phyloP scores from a whole-genome alignment of 2,329 filamentous ascomycete species.

The Xylariaceae sp. region DNA sequence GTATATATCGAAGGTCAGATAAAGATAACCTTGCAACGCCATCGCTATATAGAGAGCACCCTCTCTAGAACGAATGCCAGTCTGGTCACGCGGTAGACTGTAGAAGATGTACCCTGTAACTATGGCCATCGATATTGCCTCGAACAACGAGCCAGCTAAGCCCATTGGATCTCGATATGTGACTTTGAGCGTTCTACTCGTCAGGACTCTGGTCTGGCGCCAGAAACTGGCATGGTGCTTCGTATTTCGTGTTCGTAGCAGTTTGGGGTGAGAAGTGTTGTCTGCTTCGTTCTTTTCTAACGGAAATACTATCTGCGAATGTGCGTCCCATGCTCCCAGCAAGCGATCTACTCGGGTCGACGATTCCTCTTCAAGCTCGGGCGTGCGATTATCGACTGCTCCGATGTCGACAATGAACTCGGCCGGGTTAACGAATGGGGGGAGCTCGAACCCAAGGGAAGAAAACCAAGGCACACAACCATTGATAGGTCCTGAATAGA shows the following conservation, averaged over 20 bases:
- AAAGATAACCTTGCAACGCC: slow-evolving; percentile 71
- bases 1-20: slow-evolving; percentile 72
- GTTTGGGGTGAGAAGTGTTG: slow-evolving; percentile 12
- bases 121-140: slow-evolving; percentile 67
- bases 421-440: slow-evolving; percentile 72
- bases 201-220: slow-evolving; percentile 63
- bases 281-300: slow-evolving; percentile 21
- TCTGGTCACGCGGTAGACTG: slow-evolving; percentile 58
- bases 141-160: slow-evolving; percentile 64
- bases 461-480: slow-evolving; percentile 64
- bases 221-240: slow-evolving; percentile 51
- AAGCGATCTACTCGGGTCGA: slow-evolving; percentile 57
- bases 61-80: slow-evolving; percentile 70
- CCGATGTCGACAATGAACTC: slow-evolving; percentile 73
- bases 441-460: slow-evolving; percentile 55
- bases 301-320: slow-evolving; percentile 30
- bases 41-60: slow-evolving; percentile 69
- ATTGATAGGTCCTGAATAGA: slow-evolving; percentile 60
- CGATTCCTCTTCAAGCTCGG: slow-evolving; percentile 60
- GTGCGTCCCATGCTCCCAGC: slow-evolving; percentile 54
- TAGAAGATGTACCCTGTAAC: slow-evolving; percentile 72
- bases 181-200: slow-evolving; percentile 63
- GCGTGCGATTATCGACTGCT: slow-evolving; percentile 67
- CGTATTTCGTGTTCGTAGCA: slow-evolving; percentile 19
- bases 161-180: slow-evolving; percentile 76